A percentile compares a stretch with the other conserved stretches of the same genome.
These are phyloP conservation scores for Aurantiochytrium sp. DNA, from an alignment of 108 stramenopile species.

Conservation along the genomic window DNA sequence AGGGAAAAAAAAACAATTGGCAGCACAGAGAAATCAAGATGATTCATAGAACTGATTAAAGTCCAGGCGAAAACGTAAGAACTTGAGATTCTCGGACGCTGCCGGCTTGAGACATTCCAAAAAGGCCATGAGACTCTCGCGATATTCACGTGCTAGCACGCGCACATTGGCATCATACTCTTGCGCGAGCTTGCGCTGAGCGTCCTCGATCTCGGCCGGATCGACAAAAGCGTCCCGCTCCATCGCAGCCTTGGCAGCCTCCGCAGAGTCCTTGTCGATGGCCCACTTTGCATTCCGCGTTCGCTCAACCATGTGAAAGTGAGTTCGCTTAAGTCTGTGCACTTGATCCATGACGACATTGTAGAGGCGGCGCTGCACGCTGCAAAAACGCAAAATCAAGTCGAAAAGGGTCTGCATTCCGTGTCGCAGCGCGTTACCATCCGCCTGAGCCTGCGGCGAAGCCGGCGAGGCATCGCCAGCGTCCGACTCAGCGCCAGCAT, in stretches of 20 bases:
- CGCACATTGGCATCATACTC: conserved; percentile 12
- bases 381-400: conserved; percentile 63
- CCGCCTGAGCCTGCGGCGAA: conserved; percentile 25
- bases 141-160: background rate
- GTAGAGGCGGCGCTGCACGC: conserved; percentile 68
- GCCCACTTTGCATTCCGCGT: background rate
- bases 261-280: background rate
- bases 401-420: conserved; percentile 54
- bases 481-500: conserved; percentile 34
- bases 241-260: background rate
- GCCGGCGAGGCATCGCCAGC: background rate
- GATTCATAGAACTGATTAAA: conserved; percentile 40
- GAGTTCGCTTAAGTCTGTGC: conserved; percentile 28
- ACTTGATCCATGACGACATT: conserved; percentile 53
- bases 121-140: background rate
- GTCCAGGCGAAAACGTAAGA: conserved; percentile 47
- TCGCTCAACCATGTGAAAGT: background rate
- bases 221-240: conserved; percentile 19
- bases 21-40: background rate
- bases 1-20: background rate
- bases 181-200: conserved; percentile 20
- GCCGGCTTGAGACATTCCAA: conserved; percentile 6
- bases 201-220: background rate
- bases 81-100: conserved; percentile 37
- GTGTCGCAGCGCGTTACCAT: conserved; percentile 24